phyloP scores from a whole-genome alignment of 306 rosid species.

The apple (Malus domestica) region ASM211411v1 NC_041803.1:16044501-16045000 shows the following conservation, averaged over 20 bases:
- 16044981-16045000: accelerated
- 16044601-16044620: too few relatives aligned
- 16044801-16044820: neutral
- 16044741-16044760: neutral
- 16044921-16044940: neutral
- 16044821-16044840: neutral
- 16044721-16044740: neutral
- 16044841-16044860: neutral
- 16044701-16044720: neutral
- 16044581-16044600: neutral
- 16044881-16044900: neutral
- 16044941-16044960: neutral
- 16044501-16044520: neutral
- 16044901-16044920: neutral
- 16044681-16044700: neutral
- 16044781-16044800: neutral
- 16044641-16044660: neutral
- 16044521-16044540: neutral
- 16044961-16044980: too few relatives aligned
- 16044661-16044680: neutral
- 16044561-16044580: neutral
- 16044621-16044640: neutral
- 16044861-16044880: neutral
- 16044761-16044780: neutral
- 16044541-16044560: neutral